phyloP scores from a whole-genome alignment of 2,329 filamentous ascomycete species.

The Hypoxylon sp. region DNA sequence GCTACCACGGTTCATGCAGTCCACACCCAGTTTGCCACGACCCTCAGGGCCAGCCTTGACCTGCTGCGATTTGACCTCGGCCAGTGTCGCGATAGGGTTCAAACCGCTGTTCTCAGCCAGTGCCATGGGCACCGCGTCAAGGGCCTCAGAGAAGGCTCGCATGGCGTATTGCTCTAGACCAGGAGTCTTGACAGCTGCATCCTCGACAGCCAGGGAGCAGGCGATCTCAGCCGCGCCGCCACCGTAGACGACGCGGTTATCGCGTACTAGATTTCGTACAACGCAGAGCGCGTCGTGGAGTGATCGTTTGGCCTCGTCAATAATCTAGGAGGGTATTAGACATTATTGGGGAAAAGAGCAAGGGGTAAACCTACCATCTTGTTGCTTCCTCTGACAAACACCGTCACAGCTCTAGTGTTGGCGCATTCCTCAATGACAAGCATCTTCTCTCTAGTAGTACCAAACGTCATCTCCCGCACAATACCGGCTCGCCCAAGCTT shows the following conservation, averaged over 20 bases:
- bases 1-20: conserved; percentile 96
- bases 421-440: conserved; percentile 99
- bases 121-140: conserved; percentile 94
- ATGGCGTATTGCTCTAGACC: conserved; percentile 99
- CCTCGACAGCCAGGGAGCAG: conserved; percentile 95
- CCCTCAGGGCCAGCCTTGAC: conserved; percentile 75
- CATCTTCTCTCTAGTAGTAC: conserved; percentile 99
- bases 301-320: conserved; percentile 98
- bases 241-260: conserved; percentile 98
- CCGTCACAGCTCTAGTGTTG: conserved; percentile 95
- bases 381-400: conserved; percentile 97
- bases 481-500: conserved; percentile 93
- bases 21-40: conserved; percentile 83
- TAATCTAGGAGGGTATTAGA: conserved; percentile 75
- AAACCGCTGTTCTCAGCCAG: conserved; percentile 97
- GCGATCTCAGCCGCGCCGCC: conserved; percentile 97
- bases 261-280: conserved; percentile 93
- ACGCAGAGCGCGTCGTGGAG: conserved; percentile 98
- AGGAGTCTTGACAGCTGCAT: conserved; percentile 92
- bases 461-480: conserved; percentile 95
- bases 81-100: conserved; percentile 94
- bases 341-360: conserved; percentile 1
- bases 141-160: conserved; percentile 95
- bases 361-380: conserved; percentile 82
- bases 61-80: conserved; percentile 95